These are phyloP conservation scores for Gynandropsis gynandra DNA, from an alignment of 345 rosid genomes.

Conservation along the genomic window DNA sequence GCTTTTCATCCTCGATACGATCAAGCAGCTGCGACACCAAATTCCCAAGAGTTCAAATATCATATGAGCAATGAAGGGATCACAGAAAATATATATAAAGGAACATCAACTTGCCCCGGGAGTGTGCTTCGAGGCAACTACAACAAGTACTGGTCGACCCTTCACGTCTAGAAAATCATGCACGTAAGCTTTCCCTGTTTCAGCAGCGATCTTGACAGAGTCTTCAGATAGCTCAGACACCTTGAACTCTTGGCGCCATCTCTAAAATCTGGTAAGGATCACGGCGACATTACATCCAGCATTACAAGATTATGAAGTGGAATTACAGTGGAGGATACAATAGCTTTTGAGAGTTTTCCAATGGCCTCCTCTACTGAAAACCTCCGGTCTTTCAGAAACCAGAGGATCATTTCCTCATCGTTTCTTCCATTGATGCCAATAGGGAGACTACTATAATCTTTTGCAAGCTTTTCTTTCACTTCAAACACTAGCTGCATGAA, in stretches of 20 bases:
- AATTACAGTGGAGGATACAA: slow-evolving; percentile 49
- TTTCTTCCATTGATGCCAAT: slow-evolving; percentile 82
- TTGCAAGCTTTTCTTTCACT: slow-evolving; percentile 64
- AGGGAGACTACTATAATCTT: slow-evolving; percentile 50
- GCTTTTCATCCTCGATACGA: slow-evolving; percentile 62
- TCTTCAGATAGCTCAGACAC: slow-evolving; percentile 63
- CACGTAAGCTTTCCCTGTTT: slow-evolving; percentile 70
- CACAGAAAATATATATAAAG: neutral
- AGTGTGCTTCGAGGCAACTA: slow-evolving; percentile 74
- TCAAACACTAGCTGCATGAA: slow-evolving; percentile 63
- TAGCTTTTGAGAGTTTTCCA: slow-evolving; percentile 60
- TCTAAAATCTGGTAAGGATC: slow-evolving; percentile 33
- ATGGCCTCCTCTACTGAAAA: slow-evolving; percentile 61
- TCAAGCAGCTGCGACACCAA: slow-evolving; percentile 48
- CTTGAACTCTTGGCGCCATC: slow-evolving; percentile 80
- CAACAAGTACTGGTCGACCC: slow-evolving; percentile 71
- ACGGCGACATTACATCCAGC: neutral
- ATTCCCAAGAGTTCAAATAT: slow-evolving; percentile 1
- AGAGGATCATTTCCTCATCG: slow-evolving; percentile 85
- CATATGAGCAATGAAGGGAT: slow-evolving; percentile 2
- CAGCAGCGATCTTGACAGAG: slow-evolving; percentile 44
- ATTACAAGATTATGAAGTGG: neutral
- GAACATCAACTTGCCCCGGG: slow-evolving; percentile 51
- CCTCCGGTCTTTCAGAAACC: slow-evolving; percentile 76
- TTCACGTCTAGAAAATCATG: slow-evolving; percentile 62